Evolutionary conservation across 2,329 filamentous ascomycete genomes (phyloP), one percentile per base, ranked within the genome.

Genomic region (Myriosclerotinia duriaeana): DNA sequence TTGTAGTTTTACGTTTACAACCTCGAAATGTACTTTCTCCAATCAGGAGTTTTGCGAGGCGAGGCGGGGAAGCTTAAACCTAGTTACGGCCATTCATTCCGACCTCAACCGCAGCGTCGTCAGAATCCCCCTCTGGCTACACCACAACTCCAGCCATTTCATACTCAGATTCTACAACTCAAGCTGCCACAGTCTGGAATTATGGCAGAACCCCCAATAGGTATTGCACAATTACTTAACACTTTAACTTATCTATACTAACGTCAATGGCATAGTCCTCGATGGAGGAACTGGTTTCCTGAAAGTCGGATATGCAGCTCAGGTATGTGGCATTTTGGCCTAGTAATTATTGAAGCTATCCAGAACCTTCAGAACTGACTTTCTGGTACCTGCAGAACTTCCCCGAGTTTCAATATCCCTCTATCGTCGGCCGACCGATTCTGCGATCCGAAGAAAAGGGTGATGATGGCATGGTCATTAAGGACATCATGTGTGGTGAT

Each of bases 401-500:
- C 82, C 95, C 95, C 79, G 95, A 98, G 82, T 92, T 96, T 81
- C 94, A 98, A 82, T 98, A 93, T 81, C 95, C 95, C 66, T 97
- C 94, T 73, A 98, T 99, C 80, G 93, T 99, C 79, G 95, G 95
- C 78, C 92, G 95, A 74, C 95, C 95, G 62, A 99, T 99, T 80
- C 87, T 99, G 76, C 92, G 95, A 81, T 93, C 93, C 70, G 95
- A 99, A 84, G 95, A 99, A 81, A 85, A 85, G 77, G 84, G 83
- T 74, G 74, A 74, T 67, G 73, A 86, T 82, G 89, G 86, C 80
- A 90, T 87, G 81, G 82, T 89, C 73, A 87, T 93, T 80, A 98
- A 97, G 85, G 95, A 99, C 82, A 97, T 99, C 78, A 99, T 99
- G 95, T 98, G 94, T 81, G 95, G 95, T 78, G 95, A 99, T 81